These are phyloP conservation scores for Corynascus novoguineensis DNA, from an alignment of 495 filamentous ascomycete species.

Conservation along the genomic window DNA sequence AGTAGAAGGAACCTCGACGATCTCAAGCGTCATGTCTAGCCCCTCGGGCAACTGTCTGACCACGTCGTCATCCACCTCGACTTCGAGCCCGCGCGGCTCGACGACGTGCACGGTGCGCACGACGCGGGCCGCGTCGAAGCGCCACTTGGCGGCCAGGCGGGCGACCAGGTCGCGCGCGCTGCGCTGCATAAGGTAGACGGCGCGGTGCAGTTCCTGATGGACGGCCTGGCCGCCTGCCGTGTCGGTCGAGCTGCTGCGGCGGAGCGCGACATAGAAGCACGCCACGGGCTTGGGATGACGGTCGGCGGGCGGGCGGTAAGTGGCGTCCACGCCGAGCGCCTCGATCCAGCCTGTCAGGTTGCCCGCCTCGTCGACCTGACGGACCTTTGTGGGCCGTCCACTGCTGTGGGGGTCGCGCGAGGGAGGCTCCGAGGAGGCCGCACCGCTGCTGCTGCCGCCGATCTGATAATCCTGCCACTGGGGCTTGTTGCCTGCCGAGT, in stretches of 20 bases:
- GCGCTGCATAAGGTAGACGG: slow-evolving; percentile 77
- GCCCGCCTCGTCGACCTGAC: slow-evolving; percentile 46
- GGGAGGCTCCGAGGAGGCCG: slow-evolving; percentile 30
- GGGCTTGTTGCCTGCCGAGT: slow-evolving; percentile 30
- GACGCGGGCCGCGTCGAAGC: slow-evolving; percentile 66
- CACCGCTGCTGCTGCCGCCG: slow-evolving; percentile 1
- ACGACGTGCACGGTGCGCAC: slow-evolving; percentile 65
- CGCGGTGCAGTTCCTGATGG: slow-evolving; percentile 68
- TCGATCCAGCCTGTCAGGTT: slow-evolving; percentile 78
- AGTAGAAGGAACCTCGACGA: slow-evolving; percentile 35
- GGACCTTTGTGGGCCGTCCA: slow-evolving; percentile 49
- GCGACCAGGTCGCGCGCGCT: slow-evolving; percentile 64
- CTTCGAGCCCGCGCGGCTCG: slow-evolving; percentile 59
- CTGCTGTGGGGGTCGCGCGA: slow-evolving; percentile 32
- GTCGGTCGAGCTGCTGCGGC: slow-evolving; percentile 47
- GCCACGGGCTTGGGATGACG: slow-evolving; percentile 65
- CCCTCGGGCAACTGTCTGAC: slow-evolving; percentile 82
- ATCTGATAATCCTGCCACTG: slow-evolving; percentile 53
- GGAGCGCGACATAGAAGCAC: slow-evolving; percentile 77
- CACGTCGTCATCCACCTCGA: slow-evolving; percentile 88
- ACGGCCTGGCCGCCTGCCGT: slow-evolving; percentile 25
- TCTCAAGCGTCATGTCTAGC: slow-evolving; percentile 70
- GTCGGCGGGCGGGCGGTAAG: slow-evolving; percentile 75
- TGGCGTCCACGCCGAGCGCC: slow-evolving; percentile 78
- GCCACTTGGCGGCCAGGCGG: slow-evolving; percentile 68